Evolutionary conservation across 768 basidiomycete species (phyloP), one percentile per base, ranked within the genome.

Genomic region (Russula vinacea): DNA sequence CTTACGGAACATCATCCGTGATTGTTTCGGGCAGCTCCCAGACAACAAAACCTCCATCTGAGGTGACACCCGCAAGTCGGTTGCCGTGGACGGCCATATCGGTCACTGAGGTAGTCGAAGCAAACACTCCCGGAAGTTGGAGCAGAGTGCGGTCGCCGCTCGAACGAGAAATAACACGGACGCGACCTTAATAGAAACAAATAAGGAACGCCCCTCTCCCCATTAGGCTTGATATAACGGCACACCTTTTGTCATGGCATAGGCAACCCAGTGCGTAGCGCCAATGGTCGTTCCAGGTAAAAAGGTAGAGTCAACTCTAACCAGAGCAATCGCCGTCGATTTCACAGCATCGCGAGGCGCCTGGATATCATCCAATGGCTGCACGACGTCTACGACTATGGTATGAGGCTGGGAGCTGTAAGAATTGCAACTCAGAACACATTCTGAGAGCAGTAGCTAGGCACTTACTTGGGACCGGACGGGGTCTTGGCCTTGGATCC

Each of bases 251-350:
- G 89, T 92, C 92, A 94, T 94, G 29, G 91, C 92, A 70, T 94
- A 93, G 17, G 92, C 92, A 63, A 94, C 92, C 90, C 92, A 94
- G 71, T 91, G 89, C 5, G 92, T 92, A 16, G 92, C 92, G 11
- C 92, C 92, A 60, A 94, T 93, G 37, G 92, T 94, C 14, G 89
- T 88, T 17, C 92, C 92, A 51, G 89, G 89, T 62, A 92, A 77
- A 77, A 93, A 94, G 29, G 87, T 83, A 19, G 90, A 78, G 64
- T 94, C 92, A 67, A 93, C 90, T 75, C 86, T 89, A 72, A 94
- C 90, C 54, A 94, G 81, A 17, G 92, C 92, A 59, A 94, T 94
- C 3, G 92, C 90, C 0, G 92, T 94, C n/a, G 90, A 90, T 72
- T 91, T 91, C 70, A 92, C 88, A 5, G 81, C 82, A 67, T 93